Evolutionary conservation across 768 basidiomycete genomes (phyloP).

Genomic region (Hygrophoropsis aurantiaca): DNA sequence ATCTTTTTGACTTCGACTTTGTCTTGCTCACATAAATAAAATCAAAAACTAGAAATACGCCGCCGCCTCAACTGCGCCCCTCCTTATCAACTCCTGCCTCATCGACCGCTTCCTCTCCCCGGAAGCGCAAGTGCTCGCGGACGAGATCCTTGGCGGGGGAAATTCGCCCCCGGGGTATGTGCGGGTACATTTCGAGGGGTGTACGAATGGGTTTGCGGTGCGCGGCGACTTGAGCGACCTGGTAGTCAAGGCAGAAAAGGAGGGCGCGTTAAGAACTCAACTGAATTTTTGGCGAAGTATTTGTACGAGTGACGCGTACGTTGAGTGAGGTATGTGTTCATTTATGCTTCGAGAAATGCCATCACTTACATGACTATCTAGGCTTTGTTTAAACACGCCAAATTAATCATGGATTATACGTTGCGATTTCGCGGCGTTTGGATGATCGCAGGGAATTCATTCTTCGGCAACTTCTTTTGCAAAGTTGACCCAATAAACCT

Average conservation of each 20-base stretch:
- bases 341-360: too few relatives aligned
- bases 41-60: constrained; percentile 27
- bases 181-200: constrained; percentile 46
- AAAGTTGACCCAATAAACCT: too few relatives aligned
- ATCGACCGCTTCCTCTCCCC: constrained; percentile 31
- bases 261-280: constrained; percentile 57
- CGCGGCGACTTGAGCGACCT: constrained; percentile 46
- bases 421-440: too few relatives aligned
- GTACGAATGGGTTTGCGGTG: constrained; percentile 55
- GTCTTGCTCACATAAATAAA: background rate
- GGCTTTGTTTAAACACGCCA: too few relatives aligned
- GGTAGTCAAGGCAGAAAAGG: constrained; percentile 58
- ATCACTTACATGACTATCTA: too few relatives aligned
- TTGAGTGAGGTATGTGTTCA: too few relatives aligned
- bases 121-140: constrained; percentile 31
- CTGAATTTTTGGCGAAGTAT: constrained; percentile 51
- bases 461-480: too few relatives aligned
- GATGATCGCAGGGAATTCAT: too few relatives aligned
- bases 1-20: background rate
- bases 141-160: constrained; percentile 38
- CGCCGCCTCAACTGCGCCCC: constrained; percentile 34
- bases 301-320: too few relatives aligned
- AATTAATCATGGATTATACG: too few relatives aligned
- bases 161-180: constrained; percentile 39
- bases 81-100: constrained; percentile 43